Conservation (phyloP, 116 monocot genomes). For the Iris pallida region DNA sequence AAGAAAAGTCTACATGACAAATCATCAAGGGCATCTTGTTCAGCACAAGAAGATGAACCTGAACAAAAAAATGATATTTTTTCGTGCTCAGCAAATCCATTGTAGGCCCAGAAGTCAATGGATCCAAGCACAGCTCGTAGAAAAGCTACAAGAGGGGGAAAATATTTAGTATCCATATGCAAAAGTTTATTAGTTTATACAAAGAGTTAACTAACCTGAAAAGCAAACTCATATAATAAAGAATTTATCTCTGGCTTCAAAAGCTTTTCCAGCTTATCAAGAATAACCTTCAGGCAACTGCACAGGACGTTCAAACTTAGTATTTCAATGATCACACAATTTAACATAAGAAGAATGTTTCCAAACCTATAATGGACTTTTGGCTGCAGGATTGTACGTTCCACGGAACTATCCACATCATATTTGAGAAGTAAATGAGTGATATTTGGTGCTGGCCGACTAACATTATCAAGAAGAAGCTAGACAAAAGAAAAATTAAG, state of each 20-base stretch:
- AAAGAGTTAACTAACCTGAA: conserved; percentile 52
- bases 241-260: conserved; percentile 75
- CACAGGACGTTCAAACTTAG: conserved; percentile 8
- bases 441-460: conserved; percentile 75
- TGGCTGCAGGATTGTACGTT: conserved; percentile 70
- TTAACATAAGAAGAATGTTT: neutral
- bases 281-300: conserved; percentile 95
- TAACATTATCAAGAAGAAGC: conserved; percentile 95
- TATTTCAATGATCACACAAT: conserved; percentile 5
- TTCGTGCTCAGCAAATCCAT: conserved; percentile 77
- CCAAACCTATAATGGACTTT: conserved; percentile 88
- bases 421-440: conserved; percentile 92
- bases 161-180: conserved; percentile 4
- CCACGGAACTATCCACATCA: conserved; percentile 73
- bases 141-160: conserved; percentile 51
- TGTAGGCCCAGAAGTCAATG: conserved; percentile 56
- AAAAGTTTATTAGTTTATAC: neutral
- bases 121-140: conserved; percentile 88
- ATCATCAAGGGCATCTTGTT: neutral
- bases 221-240: conserved; percentile 78
- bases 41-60: conserved; percentile 41
- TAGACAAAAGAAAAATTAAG: conserved; percentile 23
- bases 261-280: conserved; percentile 81
- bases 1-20: neutral
- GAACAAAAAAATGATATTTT: conserved; percentile 74